Evolutionary conservation across 768 basidiomycete genomes (phyloP).

Genomic region (Serpula lacrymans): DNA sequence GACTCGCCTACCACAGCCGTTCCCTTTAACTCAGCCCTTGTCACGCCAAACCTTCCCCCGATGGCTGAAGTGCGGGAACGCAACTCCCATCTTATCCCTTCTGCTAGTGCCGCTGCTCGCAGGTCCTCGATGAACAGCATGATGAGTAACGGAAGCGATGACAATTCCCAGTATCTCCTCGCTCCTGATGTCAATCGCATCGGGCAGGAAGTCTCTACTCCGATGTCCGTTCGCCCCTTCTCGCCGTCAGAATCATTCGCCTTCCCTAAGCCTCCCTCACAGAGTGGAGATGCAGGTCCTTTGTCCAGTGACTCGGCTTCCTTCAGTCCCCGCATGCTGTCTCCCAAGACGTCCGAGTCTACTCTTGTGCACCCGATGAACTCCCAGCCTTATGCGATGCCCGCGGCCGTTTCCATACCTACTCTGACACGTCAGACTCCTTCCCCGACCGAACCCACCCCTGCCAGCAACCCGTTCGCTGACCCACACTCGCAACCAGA

Average conservation of each 20-base stretch:
- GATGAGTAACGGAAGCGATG: conserved; percentile 32
- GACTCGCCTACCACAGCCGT: conserved; percentile 15
- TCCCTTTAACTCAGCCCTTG: conserved; percentile 14
- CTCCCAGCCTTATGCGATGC: conserved; percentile 15
- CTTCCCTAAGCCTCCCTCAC: conserved; percentile 61
- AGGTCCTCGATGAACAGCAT: conserved; percentile 40
- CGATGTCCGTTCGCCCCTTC: conserved; percentile 65
- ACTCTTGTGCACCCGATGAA: conserved; percentile 17
- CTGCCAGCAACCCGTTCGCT: conserved; percentile 31
- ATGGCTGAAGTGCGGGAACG: conserved; percentile 53
- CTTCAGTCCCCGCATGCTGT: not conserved
- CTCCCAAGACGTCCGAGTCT: conserved; percentile 12
- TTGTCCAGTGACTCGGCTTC: conserved; percentile 1
- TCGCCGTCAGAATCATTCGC: conserved; percentile 64
- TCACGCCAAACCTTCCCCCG: conserved; percentile 43
- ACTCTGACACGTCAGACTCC: too few relatives aligned
- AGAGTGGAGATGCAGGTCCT: not conserved
- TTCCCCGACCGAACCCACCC: conserved; percentile 7
- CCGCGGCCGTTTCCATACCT: too few relatives aligned
- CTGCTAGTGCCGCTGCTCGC: conserved; percentile 22
- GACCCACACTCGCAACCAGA: conserved; percentile 27
- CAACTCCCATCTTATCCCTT: conserved; percentile 17
- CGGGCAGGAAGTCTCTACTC: conserved; percentile 35
- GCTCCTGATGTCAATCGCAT: conserved; percentile 18
- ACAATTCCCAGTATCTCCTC: conserved; percentile 38